Percentiles rank a stretch among this genome's conserved stretches.
These are phyloP conservation scores for Rhodotorula sp. DNA, from an alignment of 1,284 basidiomycete species.

Conservation along the genomic window DNA sequence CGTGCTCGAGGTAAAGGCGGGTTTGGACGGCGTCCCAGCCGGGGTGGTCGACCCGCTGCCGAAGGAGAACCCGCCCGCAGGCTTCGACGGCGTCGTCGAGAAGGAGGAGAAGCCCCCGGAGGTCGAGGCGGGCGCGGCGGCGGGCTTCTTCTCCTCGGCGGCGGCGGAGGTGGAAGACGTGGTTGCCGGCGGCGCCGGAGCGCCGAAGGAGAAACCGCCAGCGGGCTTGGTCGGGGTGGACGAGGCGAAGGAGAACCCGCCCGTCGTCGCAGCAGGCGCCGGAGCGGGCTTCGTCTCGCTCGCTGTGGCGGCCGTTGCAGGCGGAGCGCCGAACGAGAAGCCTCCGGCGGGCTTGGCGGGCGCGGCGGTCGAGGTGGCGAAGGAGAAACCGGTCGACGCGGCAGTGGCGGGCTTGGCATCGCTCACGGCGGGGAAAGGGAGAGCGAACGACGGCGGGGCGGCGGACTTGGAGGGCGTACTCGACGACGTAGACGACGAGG, in stretches of 20 bases:
- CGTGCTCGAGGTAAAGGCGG: neutral
- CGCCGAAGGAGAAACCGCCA: slow-evolving; percentile 1
- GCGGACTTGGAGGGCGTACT: too few relatives aligned
- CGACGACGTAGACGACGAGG: too few relatives aligned
- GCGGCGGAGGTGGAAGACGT: too few relatives aligned
- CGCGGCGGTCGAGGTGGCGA: neutral
- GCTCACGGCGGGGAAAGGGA: too few relatives aligned
- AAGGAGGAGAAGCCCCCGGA: too few relatives aligned
- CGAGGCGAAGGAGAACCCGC: slow-evolving; percentile 6
- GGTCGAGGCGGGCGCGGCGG: too few relatives aligned
- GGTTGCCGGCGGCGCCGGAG: too few relatives aligned
- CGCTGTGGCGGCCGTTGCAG: neutral
- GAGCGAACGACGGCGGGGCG: too few relatives aligned
- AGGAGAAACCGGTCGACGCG: neutral
- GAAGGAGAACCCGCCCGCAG: too few relatives aligned
- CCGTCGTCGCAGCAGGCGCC: neutral
- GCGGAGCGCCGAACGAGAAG: neutral
- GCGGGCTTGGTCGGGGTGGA: slow-evolving; percentile 5
- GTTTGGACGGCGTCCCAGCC: neutral
- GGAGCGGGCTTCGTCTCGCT: neutral
- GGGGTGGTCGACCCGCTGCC: neutral
- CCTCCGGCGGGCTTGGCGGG: slow-evolving; percentile 9
- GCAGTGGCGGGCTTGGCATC: neutral
- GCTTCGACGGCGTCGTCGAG: too few relatives aligned
- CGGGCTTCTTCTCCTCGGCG: too few relatives aligned